Evolutionary conservation across 139 green algal genomes (phyloP), one percentile per base, ranked within the genome.

Genomic region (Tetradesmus lagerheimii): DNA sequence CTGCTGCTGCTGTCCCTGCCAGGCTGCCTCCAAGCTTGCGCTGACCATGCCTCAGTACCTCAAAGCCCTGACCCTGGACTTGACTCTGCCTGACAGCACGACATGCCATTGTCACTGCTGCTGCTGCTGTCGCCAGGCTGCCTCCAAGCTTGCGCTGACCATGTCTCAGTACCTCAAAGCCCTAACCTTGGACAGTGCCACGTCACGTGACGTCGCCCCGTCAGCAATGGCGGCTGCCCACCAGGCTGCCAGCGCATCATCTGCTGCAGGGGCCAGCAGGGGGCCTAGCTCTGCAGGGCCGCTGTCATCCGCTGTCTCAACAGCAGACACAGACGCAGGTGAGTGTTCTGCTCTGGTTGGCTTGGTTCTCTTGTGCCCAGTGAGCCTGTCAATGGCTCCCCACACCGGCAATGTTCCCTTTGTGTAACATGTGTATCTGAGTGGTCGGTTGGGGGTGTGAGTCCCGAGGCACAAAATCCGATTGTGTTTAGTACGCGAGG

Each of bases 121-220:
- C 29, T 76, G 66, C 29, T 76, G 66, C 66, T 37, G 27, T 12
- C 11, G 27, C 16, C 78, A 86, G 80, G 80, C 80, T 75, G 80
- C 80, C 41, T 34, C 41, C 14, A 86, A 86, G 50, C 50, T 86
- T 15, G 80, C 80, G 4, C 18, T 27, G 8, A 86, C 80, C 31
- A 77, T 86, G 80, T 31, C 31, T 23, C 81, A 87, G 20, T 78
- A 87, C 81, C 53, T 87, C 20, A 87, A 27, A 34, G 81, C 81
- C 20, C 81, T 87, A 4, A 87, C 81, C 34, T 39, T 87, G 50
- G 81, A 87, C 53, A 87, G n/a, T 38, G 81, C 81, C 25, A 34
- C 37, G 2, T 76, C 81, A 50, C 53, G 53, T 9, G 50, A 87
- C 29, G 38, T 53, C 18, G 80, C 80, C 75, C 45, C 81, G 57